Base-by-base conservation (phyloP, 371 early-diverging fungal genomes). In the Mucor piriformis region DNA sequence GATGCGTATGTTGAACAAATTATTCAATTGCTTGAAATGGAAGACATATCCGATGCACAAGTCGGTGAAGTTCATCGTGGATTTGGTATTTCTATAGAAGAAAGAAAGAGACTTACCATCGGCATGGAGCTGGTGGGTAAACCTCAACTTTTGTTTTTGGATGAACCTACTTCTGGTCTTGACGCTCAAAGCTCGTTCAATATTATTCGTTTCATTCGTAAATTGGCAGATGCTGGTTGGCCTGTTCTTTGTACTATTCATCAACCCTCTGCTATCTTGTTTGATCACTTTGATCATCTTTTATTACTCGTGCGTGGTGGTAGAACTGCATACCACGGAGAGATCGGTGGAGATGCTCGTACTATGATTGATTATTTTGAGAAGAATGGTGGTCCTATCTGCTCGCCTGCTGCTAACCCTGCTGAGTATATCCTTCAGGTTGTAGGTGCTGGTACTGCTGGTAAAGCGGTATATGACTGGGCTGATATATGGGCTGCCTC, bases 81-180 rank as follows among this genome's bases (percentile, higher is more conserved):
- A 15, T 59, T 67, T 59, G 85, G 85, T 44, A 76, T 85, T 6
- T 77, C 78, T 46, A 74, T 86, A 18, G 88, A 87, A 53, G 87
- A 88, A 72, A 79, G 82, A 53, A 83, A 84, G 55, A 80, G 89
- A 21, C 77, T 87, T 25, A 79, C 81, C 13, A 89, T 89, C 18
- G 90, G 81, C 12, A 66, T 72, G 54, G 90, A 90, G 65, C 77
- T 92, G 12, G 85, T 92, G 6, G 84, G 88, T 16, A 83, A 82
- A 63, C 92, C 76, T 88, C 90, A 29, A 86, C 88, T 44, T 79
- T 83, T 57, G 71, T 91, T 60, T 73, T 81, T 93, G 53, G 94
- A 93, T 70, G 94, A 93, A 71, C 92, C 92, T 11, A 92, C 92
- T 2, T 85, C 86, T 47, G 81, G 92, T 48, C 74, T 83, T 10